Conservation (phyloP, 352 stramenopile genomes). For the Phytophthora sojae region DNA sequence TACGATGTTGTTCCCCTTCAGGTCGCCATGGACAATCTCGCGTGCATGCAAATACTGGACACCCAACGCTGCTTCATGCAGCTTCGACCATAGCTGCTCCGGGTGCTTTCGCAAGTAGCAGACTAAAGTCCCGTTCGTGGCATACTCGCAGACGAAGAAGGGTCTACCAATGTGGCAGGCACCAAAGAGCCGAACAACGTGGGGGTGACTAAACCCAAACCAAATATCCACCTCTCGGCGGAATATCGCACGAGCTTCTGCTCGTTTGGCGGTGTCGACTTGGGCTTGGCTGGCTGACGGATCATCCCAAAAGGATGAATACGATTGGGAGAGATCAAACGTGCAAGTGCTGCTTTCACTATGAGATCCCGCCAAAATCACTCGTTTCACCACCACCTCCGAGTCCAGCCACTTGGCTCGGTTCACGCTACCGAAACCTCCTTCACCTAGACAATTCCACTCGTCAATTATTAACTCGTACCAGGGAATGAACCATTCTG, state of each 20-base stretch:
- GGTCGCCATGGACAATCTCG: conserved; percentile 9
- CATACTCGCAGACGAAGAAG: conserved; percentile 32
- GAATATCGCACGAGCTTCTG: conserved; percentile 16
- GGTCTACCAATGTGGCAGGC: conserved; percentile 23
- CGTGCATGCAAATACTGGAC: conserved; percentile 15
- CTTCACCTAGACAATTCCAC: too few relatives aligned
- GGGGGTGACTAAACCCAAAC: conserved; percentile 26
- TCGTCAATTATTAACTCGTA: too few relatives aligned
- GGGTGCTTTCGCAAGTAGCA: conserved; percentile 18
- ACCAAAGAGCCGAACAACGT: conserved; percentile 28
- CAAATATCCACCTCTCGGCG: conserved; percentile 28
- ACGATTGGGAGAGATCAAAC: too few relatives aligned
- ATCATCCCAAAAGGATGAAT: too few relatives aligned
- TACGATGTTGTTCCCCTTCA: conserved; percentile 25
- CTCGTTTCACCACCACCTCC: background rate
- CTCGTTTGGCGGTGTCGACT: background rate
- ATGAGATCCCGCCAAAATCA: too few relatives aligned
- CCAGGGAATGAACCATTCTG: too few relatives aligned
- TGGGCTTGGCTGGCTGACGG: too few relatives aligned
- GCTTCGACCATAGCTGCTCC: conserved; percentile 9
- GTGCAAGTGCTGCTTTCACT: too few relatives aligned
- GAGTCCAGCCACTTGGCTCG: background rate
- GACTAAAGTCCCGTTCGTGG: conserved; percentile 23
- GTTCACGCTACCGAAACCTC: background rate
- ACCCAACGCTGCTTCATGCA: conserved; percentile 11